A percentile compares a stretch with the other conserved stretches of the same genome.
Evolutionary conservation across 1,284 basidiomycete species (phyloP).

Genomic region (Malassezia japonica): DNA sequence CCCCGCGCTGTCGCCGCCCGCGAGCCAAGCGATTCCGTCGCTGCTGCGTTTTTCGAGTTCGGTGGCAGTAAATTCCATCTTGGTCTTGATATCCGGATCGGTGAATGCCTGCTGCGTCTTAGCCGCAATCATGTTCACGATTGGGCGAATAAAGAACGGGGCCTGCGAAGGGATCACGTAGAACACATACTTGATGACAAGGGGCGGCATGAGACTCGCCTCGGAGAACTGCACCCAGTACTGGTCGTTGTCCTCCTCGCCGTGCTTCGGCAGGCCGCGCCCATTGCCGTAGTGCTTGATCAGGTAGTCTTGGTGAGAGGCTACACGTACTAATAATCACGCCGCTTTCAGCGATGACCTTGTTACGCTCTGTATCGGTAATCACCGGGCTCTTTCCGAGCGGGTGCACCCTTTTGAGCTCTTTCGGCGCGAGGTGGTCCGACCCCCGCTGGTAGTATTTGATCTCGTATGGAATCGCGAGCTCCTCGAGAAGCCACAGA

Average conservation of each 20-base stretch:
- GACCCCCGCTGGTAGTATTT: constrained; percentile 36
- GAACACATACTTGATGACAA: constrained; percentile 40
- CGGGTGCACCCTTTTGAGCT: constrained; percentile 35
- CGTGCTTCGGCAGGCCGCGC: constrained; percentile 19
- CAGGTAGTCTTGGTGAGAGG: constrained; percentile 27
- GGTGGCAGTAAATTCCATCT: constrained; percentile 24
- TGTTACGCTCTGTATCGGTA: constrained; percentile 31
- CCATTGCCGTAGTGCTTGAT: constrained; percentile 44
- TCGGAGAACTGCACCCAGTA: constrained; percentile 44
- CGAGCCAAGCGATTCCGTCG: constrained; percentile 29
- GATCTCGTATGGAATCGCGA: constrained; percentile 39
- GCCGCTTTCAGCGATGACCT: constrained; percentile 40
- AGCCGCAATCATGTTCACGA: constrained; percentile 30
- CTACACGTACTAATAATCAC: constrained; percentile 32
- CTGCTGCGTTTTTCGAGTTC: constrained; percentile 25
- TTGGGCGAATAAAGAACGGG: constrained; percentile 41
- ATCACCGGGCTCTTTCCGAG: constrained; percentile 44
- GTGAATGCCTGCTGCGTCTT: constrained; percentile 24
- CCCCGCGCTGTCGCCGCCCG: constrained; percentile 42
- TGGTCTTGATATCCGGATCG: constrained; percentile 34
- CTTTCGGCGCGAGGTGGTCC: constrained; percentile 29
- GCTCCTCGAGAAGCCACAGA: constrained; percentile 47
- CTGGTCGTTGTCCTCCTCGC: constrained; percentile 32
- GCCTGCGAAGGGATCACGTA: constrained; percentile 29
- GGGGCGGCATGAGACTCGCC: constrained; percentile 37